A percentile compares a stretch with the other conserved stretches of the same genome.
These are phyloP conservation scores for Saturnispora saitoi DNA, from an alignment of 805 yeast genomes.

Conservation along the genomic window DNA sequence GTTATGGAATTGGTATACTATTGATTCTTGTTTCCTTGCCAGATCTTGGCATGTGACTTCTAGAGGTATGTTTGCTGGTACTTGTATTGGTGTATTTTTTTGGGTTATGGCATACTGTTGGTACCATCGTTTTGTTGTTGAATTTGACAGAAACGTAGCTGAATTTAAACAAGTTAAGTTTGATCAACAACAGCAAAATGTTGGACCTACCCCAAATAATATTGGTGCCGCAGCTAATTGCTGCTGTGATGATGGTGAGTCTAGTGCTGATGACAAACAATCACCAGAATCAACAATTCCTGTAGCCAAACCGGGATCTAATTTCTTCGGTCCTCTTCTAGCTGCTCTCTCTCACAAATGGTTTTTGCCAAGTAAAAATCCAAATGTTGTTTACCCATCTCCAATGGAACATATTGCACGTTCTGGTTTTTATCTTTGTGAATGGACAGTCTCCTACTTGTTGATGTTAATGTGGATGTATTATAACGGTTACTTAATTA, in stretches of 20 bases:
- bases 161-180: slow-evolving; percentile 12
- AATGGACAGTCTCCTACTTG: slow-evolving; percentile 57
- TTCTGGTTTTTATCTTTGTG: slow-evolving; percentile 41
- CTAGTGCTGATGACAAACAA: neutral
- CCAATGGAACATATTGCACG: slow-evolving; percentile 45
- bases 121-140: slow-evolving; percentile 47
- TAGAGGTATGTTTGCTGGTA: slow-evolving; percentile 60
- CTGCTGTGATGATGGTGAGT: slow-evolving; percentile 5
- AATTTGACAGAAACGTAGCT: slow-evolving; percentile 37
- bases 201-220: neutral
- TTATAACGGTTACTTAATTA: slow-evolving; percentile 60
- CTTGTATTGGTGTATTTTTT: slow-evolving; percentile 60
- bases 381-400: slow-evolving; percentile 28
- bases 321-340: slow-evolving; percentile 17
- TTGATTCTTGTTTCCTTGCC: slow-evolving; percentile 58
- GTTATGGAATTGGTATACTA: slow-evolving; percentile 71
- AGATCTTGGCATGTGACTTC: slow-evolving; percentile 53
- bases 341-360: slow-evolving; percentile 24
- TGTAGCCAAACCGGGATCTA: slow-evolving; percentile 11
- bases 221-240: slow-evolving; percentile 1
- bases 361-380: slow-evolving; percentile 16
- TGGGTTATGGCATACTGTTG: slow-evolving; percentile 50
- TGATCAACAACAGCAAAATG: neutral
- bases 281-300: neutral
- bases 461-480: slow-evolving; percentile 71